Conservation (phyloP, 1,284 basidiomycete species). For the Boletellus sp. region DNA sequence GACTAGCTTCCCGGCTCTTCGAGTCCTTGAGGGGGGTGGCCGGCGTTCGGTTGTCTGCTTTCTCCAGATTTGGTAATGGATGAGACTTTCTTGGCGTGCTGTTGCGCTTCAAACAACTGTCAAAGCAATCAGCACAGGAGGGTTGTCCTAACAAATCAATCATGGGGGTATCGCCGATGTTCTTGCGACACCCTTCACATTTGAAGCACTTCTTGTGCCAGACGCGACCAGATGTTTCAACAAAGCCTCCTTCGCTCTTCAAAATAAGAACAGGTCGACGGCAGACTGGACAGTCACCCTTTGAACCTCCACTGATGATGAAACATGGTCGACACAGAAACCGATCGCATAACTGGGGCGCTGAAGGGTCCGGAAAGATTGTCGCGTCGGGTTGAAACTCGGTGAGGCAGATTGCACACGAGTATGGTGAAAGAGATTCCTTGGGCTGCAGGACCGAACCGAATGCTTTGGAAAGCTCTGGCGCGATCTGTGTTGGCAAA, state of each 20-base stretch:
- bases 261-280: conserved; percentile 65
- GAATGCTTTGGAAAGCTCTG: conserved; percentile 73
- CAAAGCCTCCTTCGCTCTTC: conserved; percentile 71
- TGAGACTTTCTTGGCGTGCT: conserved; percentile 40
- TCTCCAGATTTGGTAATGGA: conserved; percentile 29
- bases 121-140: conserved; percentile 74
- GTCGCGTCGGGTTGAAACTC: conserved; percentile 76
- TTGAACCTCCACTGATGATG: conserved; percentile 64
- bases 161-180: conserved; percentile 70
- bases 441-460: conserved; percentile 78
- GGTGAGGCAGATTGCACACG: conserved; percentile 60
- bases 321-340: conserved; percentile 76
- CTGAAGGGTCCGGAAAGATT: conserved; percentile 71
- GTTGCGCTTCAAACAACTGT: conserved; percentile 60
- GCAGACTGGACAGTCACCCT: conserved; percentile 66
- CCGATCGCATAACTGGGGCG: conserved; percentile 38
- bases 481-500: conserved; percentile 56
- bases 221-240: conserved; percentile 62
- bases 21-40: conserved; percentile 37
- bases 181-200: conserved; percentile 67
- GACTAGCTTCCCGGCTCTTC: conserved; percentile 47
- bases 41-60: conserved; percentile 34
- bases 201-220: conserved; percentile 81
- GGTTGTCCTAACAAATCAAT: conserved; percentile 77
- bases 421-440: conserved; percentile 61